A percentile compares a stretch with the other conserved stretches of the same genome.
Evolutionary conservation across 1,139 yeast genomes (phyloP).

Genomic region (Keqinozyma sinolaborantium): DNA sequence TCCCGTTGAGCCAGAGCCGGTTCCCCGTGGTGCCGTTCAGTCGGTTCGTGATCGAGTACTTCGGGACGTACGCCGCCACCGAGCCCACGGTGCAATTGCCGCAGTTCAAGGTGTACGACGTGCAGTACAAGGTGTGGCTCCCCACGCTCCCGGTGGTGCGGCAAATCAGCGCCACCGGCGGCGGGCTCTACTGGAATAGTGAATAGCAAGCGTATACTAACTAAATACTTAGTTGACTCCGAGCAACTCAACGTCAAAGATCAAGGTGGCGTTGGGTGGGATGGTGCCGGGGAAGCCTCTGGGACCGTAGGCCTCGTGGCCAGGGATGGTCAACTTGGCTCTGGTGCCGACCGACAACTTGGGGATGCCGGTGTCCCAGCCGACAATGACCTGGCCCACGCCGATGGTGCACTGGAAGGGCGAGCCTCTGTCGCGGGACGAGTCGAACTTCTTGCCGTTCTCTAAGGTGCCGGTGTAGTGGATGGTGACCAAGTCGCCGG

Average conservation of each 20-base stretch:
- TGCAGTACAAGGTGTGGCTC: slow-evolving; percentile 63
- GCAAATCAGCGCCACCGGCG: slow-evolving; percentile 18
- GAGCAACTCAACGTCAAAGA: slow-evolving; percentile 89
- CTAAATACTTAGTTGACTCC: slow-evolving; percentile 55
- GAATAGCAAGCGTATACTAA: slow-evolving; percentile 1
- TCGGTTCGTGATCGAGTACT: slow-evolving; percentile 39
- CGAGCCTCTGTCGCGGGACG: slow-evolving; percentile 88
- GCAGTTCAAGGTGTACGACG: slow-evolving; percentile 55
- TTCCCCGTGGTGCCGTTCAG: slow-evolving; percentile 64
- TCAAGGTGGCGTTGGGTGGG: slow-evolving; percentile 92
- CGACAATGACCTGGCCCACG: slow-evolving; percentile 92
- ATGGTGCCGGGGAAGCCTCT: slow-evolving; percentile 95
- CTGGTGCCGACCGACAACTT: slow-evolving; percentile 88
- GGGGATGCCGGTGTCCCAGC: slow-evolving; percentile 95
- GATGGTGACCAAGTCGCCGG: slow-evolving; percentile 84
- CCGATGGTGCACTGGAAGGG: slow-evolving; percentile 94
- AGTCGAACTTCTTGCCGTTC: slow-evolving; percentile 92
- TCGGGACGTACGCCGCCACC: slow-evolving; percentile 22
- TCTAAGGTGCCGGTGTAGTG: slow-evolving; percentile 95
- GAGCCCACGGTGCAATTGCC: slow-evolving; percentile 43
- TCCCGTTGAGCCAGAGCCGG: slow-evolving; percentile 24
- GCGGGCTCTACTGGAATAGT: slow-evolving; percentile 16
- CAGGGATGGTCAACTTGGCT: slow-evolving; percentile 89
- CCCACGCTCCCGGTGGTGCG: slow-evolving; percentile 47
- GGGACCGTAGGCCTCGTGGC: slow-evolving; percentile 88